Percentiles rank a stretch among this genome's conserved stretches.
These are phyloP conservation scores for Polytrichum formosum DNA, from an alignment of 225 moss, liverwort and hornwort species.

Conservation along the genomic window DNA sequence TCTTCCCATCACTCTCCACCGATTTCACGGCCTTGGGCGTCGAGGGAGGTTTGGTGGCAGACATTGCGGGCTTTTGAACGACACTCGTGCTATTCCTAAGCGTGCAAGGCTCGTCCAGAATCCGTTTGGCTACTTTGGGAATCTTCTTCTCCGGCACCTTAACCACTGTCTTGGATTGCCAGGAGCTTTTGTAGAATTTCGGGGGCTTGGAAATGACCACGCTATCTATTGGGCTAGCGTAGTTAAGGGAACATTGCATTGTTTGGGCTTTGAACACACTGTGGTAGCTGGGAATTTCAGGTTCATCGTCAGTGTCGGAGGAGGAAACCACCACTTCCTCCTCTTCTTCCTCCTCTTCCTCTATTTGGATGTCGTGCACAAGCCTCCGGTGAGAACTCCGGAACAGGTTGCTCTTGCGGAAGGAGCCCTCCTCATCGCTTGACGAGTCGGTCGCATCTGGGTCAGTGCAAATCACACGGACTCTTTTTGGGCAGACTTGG, in stretches of 20 bases:
- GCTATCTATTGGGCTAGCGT: conserved; percentile 23
- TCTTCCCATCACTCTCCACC: conserved; percentile 7
- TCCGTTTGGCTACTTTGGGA: conserved; percentile 16
- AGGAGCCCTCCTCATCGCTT: conserved; percentile 31
- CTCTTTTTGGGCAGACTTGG: conserved; percentile 20
- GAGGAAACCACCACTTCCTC: conserved; percentile 13
- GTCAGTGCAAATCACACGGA: conserved; percentile 34
- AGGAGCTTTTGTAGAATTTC: conserved; percentile 17
- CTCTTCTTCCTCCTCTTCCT: conserved; percentile 10
- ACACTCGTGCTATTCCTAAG: not conserved
- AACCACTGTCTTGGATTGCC: conserved; percentile 22
- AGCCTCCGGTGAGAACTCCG: conserved; percentile 10
- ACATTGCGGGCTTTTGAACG: not conserved
- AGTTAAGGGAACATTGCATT: conserved; percentile 51
- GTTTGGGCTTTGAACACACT: conserved; percentile 39
- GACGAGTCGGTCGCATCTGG: conserved; percentile 34
- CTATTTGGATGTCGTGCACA: conserved; percentile 28
- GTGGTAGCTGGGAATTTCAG: conserved; percentile 44
- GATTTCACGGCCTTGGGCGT: not conserved
- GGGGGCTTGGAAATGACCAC: conserved; percentile 11
- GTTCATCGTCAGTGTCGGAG: conserved; percentile 49
- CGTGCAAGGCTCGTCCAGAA: conserved; percentile 1
- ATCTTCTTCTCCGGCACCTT: conserved; percentile 39
- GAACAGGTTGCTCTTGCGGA: conserved; percentile 19
- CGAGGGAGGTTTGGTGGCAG: conserved; percentile 8